A percentile compares a stretch with the other conserved stretches of the same genome.
phyloP scores from a whole-genome alignment of 2,329 filamentous ascomycete genomes.

The Claviceps maximensis region DNA sequence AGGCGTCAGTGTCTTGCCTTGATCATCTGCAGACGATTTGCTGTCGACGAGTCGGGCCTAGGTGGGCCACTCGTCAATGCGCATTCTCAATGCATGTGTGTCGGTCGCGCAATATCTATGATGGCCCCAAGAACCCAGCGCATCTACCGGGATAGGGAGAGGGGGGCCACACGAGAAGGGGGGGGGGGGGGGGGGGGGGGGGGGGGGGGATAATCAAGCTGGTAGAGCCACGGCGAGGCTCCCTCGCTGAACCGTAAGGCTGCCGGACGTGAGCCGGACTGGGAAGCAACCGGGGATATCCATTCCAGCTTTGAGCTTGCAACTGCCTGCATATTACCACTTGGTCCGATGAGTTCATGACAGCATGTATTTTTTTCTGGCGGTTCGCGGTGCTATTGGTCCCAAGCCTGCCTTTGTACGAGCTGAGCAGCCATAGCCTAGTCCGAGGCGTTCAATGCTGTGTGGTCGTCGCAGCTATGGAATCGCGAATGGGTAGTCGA shows the following conservation, averaged over 20 bases:
- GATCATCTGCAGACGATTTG: background rate
- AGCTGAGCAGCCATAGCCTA: constrained; percentile 12
- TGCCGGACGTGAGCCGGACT: constrained; percentile 6
- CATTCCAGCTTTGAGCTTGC: constrained; percentile 12
- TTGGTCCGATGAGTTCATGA: constrained; percentile 7
- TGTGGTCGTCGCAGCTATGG: constrained; percentile 7
- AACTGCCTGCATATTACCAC: constrained; percentile 6
- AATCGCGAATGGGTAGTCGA: background rate
- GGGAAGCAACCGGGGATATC: constrained; percentile 1
- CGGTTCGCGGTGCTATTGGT: constrained; percentile 1
- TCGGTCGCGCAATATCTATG: background rate
- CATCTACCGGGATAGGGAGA: background rate
- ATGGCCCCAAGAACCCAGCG: background rate
- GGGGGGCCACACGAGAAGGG: background rate
- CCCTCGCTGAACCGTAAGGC: constrained; percentile 5
- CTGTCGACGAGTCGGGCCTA: background rate
- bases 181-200: background rate
- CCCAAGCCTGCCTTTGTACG: constrained; percentile 6
- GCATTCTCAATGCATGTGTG: background rate
- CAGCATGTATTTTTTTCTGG: constrained; percentile 1
- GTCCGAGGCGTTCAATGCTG: constrained; percentile 4
- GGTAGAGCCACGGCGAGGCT: background rate
- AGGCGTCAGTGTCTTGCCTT: background rate
- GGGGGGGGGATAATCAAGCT: background rate
- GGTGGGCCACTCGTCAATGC: background rate